These are phyloP conservation scores for Sugiyamaella chiloensis DNA, from an alignment of 805 yeast genomes.

Conservation along the genomic window DNA sequence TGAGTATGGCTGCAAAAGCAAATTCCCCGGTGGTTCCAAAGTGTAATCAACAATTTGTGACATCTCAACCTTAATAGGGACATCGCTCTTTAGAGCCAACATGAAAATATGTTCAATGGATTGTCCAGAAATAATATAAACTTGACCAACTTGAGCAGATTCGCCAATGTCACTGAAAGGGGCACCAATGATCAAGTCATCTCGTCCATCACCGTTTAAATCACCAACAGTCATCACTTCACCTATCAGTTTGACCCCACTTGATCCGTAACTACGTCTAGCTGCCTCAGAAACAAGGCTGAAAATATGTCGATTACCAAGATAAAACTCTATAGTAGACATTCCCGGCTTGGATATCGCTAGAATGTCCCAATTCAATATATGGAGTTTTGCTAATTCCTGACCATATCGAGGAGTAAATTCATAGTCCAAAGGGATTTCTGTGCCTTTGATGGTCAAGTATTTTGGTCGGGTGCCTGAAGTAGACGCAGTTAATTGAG, in stretches of 20 bases:
- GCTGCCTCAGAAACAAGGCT: constrained; percentile 31
- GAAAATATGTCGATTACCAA: constrained; percentile 26
- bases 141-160: constrained; percentile 37
- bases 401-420: constrained; percentile 45
- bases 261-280: constrained; percentile 34
- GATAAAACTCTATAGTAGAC: constrained; percentile 42
- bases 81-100: constrained; percentile 12
- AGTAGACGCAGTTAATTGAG: background rate
- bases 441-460: background rate
- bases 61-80: constrained; percentile 17
- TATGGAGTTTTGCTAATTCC: constrained; percentile 32
- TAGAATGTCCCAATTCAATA: constrained; percentile 36
- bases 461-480: background rate
- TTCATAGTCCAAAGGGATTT: constrained; percentile 14
- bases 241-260: constrained; percentile 47
- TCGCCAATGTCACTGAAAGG: constrained; percentile 38
- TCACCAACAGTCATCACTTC: constrained; percentile 34
- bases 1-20: constrained; percentile 32
- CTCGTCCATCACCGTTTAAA: constrained; percentile 38
- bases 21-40: constrained; percentile 13
- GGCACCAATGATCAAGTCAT: constrained; percentile 46
- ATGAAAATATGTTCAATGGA: constrained; percentile 20
- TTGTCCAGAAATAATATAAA: constrained; percentile 34
- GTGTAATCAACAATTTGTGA: constrained; percentile 10
- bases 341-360: constrained; percentile 53